Base-by-base conservation (phyloP, 192 early-diverging fungal genomes). In the Polychytrium aggregatum region DNA sequence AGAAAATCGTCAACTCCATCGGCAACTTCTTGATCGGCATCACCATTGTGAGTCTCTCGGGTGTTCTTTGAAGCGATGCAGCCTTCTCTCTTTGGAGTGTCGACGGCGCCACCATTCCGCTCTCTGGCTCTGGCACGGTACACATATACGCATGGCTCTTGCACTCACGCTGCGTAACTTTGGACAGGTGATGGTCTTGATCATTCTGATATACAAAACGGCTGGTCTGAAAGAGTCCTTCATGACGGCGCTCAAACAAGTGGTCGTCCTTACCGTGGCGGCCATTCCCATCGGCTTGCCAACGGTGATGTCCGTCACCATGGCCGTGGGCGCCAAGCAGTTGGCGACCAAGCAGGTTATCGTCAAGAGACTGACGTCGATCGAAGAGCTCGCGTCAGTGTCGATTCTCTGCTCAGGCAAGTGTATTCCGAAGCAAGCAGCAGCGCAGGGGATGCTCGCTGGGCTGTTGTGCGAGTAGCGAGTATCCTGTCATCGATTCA, bases 261-360 rank as follows among this genome's bases (percentile, higher is more conserved):
- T 83, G 37, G 67, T 93, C 9, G 81, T 89, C 48, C 69, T 91
- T 44, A 87, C 85, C 7, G 82, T 94, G 20, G 90, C 88, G 44
- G 89, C 89, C 41, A 90, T 92, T 54, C 90, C 90, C 33, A 82
- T 91, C 27, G 90, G 90, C 65, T 79, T 93, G 21, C 90, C 90
- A 16, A 90, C 90, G 0, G 89, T 93, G 37, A 77, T 91, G 78
- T 84, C 88, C 20, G 90, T 93, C 27, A 93, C 88, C 48, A 93
- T 93, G 90, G 90, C 90, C 1, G 79, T 93, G 10, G 90, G 90
- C 47, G 88, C 87, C 41, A 81, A 85, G 51, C 78, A 86, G 66
- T 70, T 93, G 22, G 87, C 90, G 26, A 67, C 75, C 16, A 86
- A 88, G 64, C 64, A 93, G 59, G 90, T 91, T 40, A 92, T 92